These are phyloP conservation scores for Fraxinus americana DNA, from an alignment of 257 asterid species.

Conservation along the genomic window DNA sequence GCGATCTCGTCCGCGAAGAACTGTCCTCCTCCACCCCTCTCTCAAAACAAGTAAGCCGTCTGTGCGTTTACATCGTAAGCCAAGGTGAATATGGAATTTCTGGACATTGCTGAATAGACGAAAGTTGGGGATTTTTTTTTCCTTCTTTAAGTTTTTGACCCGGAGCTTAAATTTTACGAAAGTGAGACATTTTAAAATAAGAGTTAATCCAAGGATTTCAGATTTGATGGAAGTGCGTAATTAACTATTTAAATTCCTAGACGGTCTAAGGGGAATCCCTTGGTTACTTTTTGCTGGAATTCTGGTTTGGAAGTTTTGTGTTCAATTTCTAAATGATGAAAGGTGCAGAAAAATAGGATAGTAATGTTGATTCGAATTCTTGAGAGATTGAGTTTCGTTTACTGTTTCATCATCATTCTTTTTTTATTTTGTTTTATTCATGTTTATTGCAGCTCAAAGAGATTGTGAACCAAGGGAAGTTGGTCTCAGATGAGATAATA, in stretches of 20 bases:
- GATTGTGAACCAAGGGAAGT: slow-evolving; percentile 90
- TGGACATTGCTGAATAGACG: background rate
- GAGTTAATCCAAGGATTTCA: no score
- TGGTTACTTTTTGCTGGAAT: background rate
- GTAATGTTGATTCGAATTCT: background rate
- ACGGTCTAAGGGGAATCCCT: background rate
- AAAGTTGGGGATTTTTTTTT: background rate
- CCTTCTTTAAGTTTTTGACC: background rate
- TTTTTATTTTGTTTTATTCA: background rate
- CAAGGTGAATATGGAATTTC: background rate
- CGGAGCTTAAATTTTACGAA: background rate
- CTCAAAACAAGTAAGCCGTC: slow-evolving; percentile 47
- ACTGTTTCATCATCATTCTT: background rate
- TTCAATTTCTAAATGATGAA: background rate
- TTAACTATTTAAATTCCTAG: background rate
- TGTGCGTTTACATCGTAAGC: background rate
- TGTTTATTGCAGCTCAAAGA: slow-evolving; percentile 62
- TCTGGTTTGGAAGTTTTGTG: background rate
- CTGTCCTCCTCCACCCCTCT: slow-evolving; percentile 66
- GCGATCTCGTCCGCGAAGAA: slow-evolving; percentile 97
- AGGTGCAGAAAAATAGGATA: background rate
- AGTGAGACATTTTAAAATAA: no score
- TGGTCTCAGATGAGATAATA: slow-evolving; percentile 94
- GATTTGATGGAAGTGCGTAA: no score
- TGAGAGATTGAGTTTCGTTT: background rate